Evolutionary conservation across 768 basidiomycete genomes (phyloP), one percentile per base, ranked within the genome.

Genomic region (Boletales sp.): DNA sequence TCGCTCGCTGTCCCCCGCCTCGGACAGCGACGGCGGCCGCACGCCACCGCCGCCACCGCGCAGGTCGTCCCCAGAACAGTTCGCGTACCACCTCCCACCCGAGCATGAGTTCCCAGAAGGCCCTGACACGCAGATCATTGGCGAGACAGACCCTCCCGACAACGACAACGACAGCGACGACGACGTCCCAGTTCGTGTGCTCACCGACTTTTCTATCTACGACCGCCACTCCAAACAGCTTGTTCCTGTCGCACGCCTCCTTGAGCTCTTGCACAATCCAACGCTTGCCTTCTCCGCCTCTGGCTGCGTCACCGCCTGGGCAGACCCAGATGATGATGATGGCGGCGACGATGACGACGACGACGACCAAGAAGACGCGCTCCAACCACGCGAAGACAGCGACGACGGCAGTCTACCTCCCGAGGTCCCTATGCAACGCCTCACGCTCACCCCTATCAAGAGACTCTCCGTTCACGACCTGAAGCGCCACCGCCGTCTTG

Each of bases 131-230:
- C 58, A 66, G n/a, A 59, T 82, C 25, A 66, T 67, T 25, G 76
- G 75, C 30, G 81, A 82, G 64, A 65, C 65, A 1, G 55, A 62
- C 21, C 47, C 53, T 7, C 49, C 57, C n/a, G 63, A 67, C 51
- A 44, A 53, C 35, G 46, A 54, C 57, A 43, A 57, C 41, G 70
- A 66, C 36, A 61, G 63, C 32, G 71, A 66, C 36, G 61, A 63
- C 31, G 71, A 72, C 8, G 55, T 84, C 31, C 86, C 86, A 13
- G 70, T 88, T 39, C 78, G 86, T 8, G 54, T 74, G 0, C 69
- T 88, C 9, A 65, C 70, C 0, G 68, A 82, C 50, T 87, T 86
- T 56, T 60, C 69, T 0, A 66, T 87, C 31, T 86, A 83, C 47
- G 65, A 80, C 13, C 30, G 54, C 12, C 50, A 59, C 1, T 72